Conservation (phyloP, 768 basidiomycete species). For the Lactarius vividus region DNA sequence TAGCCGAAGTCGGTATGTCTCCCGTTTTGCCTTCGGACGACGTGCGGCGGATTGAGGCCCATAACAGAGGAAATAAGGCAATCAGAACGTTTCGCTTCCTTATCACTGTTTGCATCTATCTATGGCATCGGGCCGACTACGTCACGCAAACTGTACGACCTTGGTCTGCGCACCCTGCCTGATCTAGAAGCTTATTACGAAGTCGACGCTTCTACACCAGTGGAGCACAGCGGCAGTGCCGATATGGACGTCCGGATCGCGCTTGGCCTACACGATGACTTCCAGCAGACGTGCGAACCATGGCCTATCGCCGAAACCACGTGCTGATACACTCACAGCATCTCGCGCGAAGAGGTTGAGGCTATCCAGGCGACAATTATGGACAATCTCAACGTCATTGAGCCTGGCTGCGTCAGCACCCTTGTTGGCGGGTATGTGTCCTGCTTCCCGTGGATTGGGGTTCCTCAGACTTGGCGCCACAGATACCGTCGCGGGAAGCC, state of each 20-base stretch:
- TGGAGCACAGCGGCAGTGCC: slow-evolving; percentile 23
- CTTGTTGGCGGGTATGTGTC: slow-evolving; percentile 71
- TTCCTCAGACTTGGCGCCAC: background rate
- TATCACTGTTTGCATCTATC: slow-evolving; percentile 58
- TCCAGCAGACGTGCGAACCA: slow-evolving; percentile 45
- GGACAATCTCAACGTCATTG: slow-evolving; percentile 59
- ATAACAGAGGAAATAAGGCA: slow-evolving; percentile 44
- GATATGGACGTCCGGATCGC: slow-evolving; percentile 48
- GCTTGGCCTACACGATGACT: slow-evolving; percentile 56
- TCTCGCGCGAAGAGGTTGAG: slow-evolving; percentile 74
- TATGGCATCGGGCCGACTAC: slow-evolving; percentile 75
- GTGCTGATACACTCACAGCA: slow-evolving; percentile 40
- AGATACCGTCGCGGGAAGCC: slow-evolving; percentile 86
- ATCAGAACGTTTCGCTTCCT: slow-evolving; percentile 53
- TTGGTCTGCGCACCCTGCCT: slow-evolving; percentile 62
- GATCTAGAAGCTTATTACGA: slow-evolving; percentile 70
- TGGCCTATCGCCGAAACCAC: background rate
- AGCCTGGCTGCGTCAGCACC: slow-evolving; percentile 67
- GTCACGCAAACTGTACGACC: slow-evolving; percentile 61
- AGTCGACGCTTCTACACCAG: slow-evolving; percentile 33
- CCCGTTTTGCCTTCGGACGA: background rate
- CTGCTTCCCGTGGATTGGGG: background rate
- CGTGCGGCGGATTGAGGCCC: slow-evolving; percentile 4
- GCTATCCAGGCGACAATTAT: slow-evolving; percentile 69
- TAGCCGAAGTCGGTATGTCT: slow-evolving; percentile 56